Conservation (phyloP, 768 basidiomycete genomes). For the Lepiota subincarnata region DNA sequence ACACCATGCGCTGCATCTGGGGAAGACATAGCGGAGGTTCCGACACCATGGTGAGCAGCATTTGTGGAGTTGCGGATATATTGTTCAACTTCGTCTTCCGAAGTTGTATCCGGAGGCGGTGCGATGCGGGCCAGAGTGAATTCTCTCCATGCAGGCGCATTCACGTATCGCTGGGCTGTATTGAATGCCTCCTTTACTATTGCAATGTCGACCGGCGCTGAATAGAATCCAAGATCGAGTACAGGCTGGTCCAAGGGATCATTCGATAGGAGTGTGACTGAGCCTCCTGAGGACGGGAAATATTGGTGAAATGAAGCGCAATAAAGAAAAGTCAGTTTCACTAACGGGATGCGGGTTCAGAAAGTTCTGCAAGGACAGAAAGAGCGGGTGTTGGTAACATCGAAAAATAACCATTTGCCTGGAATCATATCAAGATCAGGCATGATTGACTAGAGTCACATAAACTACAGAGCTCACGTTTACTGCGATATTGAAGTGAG, state of each 20-base stretch:
- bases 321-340: background rate
- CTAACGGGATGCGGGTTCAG: slow-evolving; percentile 3
- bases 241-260: slow-evolving; percentile 13
- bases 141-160: slow-evolving; percentile 12
- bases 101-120: slow-evolving; percentile 7
- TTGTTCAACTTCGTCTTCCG: slow-evolving; percentile 14
- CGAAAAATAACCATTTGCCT: slow-evolving; percentile 6
- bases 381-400: background rate
- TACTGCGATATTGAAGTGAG: slow-evolving; percentile 11
- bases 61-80: slow-evolving; percentile 11
- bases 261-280: slow-evolving; percentile 10
- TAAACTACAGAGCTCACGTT: background rate
- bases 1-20: slow-evolving; percentile 20
- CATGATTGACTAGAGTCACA: too few relatives aligned
- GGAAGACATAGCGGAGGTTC: slow-evolving; percentile 21
- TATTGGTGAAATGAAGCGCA: background rate
- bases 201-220: slow-evolving; percentile 12
- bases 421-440: background rate
- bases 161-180: slow-evolving; percentile 10
- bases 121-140: slow-evolving; percentile 11
- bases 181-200: slow-evolving; percentile 14
- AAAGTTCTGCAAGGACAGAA: background rate
- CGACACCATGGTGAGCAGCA: slow-evolving; percentile 18
- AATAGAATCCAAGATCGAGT: slow-evolving; percentile 13
- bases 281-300: slow-evolving; percentile 8